Base-by-base conservation (phyloP, 805 yeast genomes). In the Torulaspora indica region DNA sequence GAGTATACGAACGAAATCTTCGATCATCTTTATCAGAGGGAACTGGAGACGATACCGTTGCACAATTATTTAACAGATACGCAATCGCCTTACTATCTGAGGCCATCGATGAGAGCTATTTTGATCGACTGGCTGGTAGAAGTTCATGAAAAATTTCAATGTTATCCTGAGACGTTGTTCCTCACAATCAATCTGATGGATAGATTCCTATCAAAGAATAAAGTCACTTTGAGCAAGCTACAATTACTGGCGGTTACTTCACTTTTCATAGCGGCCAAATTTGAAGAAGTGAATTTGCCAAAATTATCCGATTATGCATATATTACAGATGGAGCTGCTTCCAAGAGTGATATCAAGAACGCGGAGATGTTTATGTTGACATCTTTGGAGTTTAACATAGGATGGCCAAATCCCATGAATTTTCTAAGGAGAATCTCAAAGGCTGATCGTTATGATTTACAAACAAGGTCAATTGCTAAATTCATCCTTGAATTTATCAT, bases 101-200 rank as follows among this genome's bases (percentile, higher is more conserved):
- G 83, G 56, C 95, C 96, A 45, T 77, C 79, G 49, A 84, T 85
- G 85, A 76, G 97, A 53, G 81, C 88, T 6, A 85, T 89, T 41
- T 69, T 89, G 46, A 87, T 89, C n/a, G 96, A 90, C 67, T 89
- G 97, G 97, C 72, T 89, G 53, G 87, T 87, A 8, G 95, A 87
- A 61, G 90, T 89, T 62, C 96, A 88, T 68, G 72, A 80, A 53
- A 76, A 86, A 61, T 89, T 89, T 66, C 76, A 90, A 52, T 74
- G 90, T 50, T 72, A 84, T 34, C 95, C 95, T 1, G 96, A 89
- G 66, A 86, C 95, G 7, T 74, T 90, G 45, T 85, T 79, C 57
- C 70, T 89, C 45, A 87, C 95, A 4, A 82, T 86, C 43, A 88
- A 87, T 65, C 67, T 86, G 43, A 82, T 89, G 86, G 97, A 90